These are phyloP conservation scores for Ascochyta koolunga DNA, from an alignment of 2,329 filamentous ascomycete species.

Conservation along the genomic window DNA sequence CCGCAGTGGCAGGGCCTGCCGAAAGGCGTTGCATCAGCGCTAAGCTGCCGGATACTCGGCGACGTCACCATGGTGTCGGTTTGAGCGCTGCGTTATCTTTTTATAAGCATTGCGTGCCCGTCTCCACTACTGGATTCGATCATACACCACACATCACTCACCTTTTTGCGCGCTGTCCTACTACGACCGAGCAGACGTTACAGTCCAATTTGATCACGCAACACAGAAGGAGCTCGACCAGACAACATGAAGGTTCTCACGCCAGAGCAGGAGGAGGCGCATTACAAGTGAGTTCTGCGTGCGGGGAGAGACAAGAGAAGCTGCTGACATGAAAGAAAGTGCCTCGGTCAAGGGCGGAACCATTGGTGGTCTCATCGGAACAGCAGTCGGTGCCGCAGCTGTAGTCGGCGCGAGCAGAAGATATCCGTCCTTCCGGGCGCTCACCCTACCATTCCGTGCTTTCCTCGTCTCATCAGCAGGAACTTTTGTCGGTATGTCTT, in stretches of 20 bases:
- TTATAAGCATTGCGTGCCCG: conserved; percentile 31
- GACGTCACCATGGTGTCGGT: conserved; percentile 46
- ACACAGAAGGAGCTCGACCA: conserved; percentile 4
- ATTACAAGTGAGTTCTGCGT: conserved; percentile 68
- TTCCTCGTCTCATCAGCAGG: conserved; percentile 84
- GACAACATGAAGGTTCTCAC: conserved; percentile 87
- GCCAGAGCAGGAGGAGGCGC: conserved; percentile 86
- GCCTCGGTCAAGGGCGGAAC: conserved; percentile 80
- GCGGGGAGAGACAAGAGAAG: background rate
- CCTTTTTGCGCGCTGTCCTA: background rate
- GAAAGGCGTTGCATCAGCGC: conserved; percentile 35
- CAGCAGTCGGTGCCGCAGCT: conserved; percentile 69
- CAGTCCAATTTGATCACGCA: background rate
- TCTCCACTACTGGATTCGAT: conserved; percentile 8
- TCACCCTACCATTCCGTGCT: conserved; percentile 87
- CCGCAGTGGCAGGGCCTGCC: conserved; percentile 32
- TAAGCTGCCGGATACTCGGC: conserved; percentile 34
- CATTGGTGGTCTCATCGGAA: conserved; percentile 72
- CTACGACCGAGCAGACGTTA: background rate
- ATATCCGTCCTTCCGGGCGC: conserved; percentile 76
- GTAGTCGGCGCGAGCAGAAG: conserved; percentile 72
- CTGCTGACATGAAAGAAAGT: conserved; percentile 46
- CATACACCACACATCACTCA: conserved; percentile 11
- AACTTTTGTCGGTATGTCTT: conserved; percentile 72
- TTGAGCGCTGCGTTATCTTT: conserved; percentile 33